Evolutionary conservation across 2,329 filamentous ascomycete genomes (phyloP).

Genomic region (Aspergillus persii): DNA sequence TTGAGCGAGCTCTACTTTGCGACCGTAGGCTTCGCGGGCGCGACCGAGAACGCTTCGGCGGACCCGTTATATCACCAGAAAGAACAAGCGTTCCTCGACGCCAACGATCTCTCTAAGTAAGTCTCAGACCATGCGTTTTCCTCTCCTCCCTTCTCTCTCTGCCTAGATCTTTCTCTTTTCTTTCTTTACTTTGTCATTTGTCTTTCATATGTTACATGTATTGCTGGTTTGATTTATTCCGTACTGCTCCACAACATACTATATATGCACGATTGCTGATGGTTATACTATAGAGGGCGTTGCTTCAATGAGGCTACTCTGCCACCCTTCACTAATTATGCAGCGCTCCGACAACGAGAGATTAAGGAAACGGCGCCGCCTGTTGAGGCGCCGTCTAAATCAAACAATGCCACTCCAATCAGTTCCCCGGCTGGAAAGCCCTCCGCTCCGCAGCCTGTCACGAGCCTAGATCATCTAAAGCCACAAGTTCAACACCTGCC

Average conservation of each 20-base stretch:
- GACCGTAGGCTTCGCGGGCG: slow-evolving; percentile 57
- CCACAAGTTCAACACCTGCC: slow-evolving; percentile 1
- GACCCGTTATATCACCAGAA: slow-evolving; percentile 52
- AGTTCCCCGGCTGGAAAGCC: slow-evolving; percentile 18
- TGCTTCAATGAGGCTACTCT: slow-evolving; percentile 57
- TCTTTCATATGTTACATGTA: background rate
- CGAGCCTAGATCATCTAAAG: slow-evolving; percentile 6
- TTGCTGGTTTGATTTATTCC: background rate
- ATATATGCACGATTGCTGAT: slow-evolving; percentile 4
- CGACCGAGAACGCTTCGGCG: slow-evolving; percentile 55
- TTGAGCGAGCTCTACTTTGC: slow-evolving; percentile 84
- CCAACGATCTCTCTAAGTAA: slow-evolving; percentile 59
- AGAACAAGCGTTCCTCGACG: slow-evolving; percentile 55
- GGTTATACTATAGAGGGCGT: slow-evolving; percentile 47
- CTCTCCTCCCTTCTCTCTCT: slow-evolving; percentile 1
- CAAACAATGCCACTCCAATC: slow-evolving; percentile 24
- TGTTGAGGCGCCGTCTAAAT: slow-evolving; percentile 37
- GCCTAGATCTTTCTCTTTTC: background rate
- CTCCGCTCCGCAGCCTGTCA: slow-evolving; percentile 10
- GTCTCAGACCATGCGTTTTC: slow-evolving; percentile 25
- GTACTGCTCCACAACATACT: background rate
- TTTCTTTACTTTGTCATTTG: background rate
- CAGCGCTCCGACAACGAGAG: slow-evolving; percentile 28
- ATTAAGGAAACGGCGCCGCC: slow-evolving; percentile 31
- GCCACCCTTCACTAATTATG: slow-evolving; percentile 39